Evolutionary conservation across 2,329 filamentous ascomycete genomes (phyloP), one percentile per base, ranked within the genome.

Genomic region (Apiospora rasikravindrae): DNA sequence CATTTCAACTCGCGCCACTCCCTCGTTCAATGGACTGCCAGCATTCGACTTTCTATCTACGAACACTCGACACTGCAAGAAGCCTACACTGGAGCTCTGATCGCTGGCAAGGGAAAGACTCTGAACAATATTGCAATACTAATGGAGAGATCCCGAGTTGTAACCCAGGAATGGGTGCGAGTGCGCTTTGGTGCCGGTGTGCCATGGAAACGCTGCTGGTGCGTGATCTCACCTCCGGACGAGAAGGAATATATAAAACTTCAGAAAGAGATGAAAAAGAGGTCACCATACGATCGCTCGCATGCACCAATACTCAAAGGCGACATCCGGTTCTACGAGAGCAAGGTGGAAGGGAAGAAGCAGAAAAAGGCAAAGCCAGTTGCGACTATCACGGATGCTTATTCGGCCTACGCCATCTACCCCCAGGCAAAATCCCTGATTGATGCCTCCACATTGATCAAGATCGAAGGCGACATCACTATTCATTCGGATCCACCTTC

Each of bases 1-100:
- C 96, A 98, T 82, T 99, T 99, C 84, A 98, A 97, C 82, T 98
- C 96, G 0, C 91, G 96, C 76, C 93, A 97, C 79, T 97, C 96
- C 0, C 86, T 99, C 71, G 92, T 95, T 2, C 95, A 98, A 83
- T 99, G 96, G 96, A 98, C 96, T 0, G 93, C 96, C 22, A 94
- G 93, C 64, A 98, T 99, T 76, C 91, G 96, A 67, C 89, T 99
- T 29, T 90, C 96, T 77, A 97, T 98, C 89, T 98, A 92, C 81
- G 96, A 99, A 84, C 93, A 98, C 79, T 91, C 95, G 1, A 94
- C 94, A 0, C 86, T 99, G 45, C 96, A 98, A 80, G 96, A 99
- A 83, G 95, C 96, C 0, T 99, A 99, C 81, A 99, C 96, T 0
- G 96, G 96, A 8, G 96, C 96, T 26, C 86, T 99, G 64, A 96